Percentiles rank a stretch among this genome's conserved stretches.
Evolutionary conservation across 441 rosid genomes (phyloP).

Genomic region (Pelargonium citronellum): DNA sequence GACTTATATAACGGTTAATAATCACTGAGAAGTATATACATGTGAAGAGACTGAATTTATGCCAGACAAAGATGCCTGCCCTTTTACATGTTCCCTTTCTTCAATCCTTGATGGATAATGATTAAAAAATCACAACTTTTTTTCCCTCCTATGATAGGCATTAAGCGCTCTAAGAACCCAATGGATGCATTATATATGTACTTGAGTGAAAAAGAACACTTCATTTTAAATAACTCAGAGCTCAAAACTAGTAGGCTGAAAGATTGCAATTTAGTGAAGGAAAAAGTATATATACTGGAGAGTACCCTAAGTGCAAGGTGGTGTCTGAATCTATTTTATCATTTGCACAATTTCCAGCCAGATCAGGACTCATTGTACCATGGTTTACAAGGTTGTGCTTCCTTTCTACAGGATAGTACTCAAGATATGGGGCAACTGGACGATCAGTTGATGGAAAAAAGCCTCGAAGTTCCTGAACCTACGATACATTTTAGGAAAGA

Average conservation of each 20-base stretch:
- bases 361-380: constrained; percentile 33
- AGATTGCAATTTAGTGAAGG: neutral
- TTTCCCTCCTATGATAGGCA: no score
- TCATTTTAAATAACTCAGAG: no score
- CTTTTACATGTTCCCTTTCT: no score
- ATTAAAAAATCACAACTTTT: no score
- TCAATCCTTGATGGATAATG: no score
- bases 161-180: no score
- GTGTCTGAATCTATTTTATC: constrained; percentile 75
- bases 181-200: no score
- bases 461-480: constrained; percentile 81
- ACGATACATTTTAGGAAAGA: constrained; percentile 10
- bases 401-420: constrained; percentile 45
- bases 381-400: constrained; percentile 35
- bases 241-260: neutral
- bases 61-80: no score
- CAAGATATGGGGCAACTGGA: constrained; percentile 41
- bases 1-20: neutral
- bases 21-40: neutral
- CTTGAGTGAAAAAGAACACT: neutral
- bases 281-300: neutral
- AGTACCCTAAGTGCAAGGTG: constrained; percentile 73
- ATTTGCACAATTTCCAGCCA: constrained; percentile 30
- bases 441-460: constrained; percentile 46
- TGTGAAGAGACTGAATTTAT: neutral